Conservation (phyloP, 2,329 filamentous ascomycete species). For the Didymella exigua region DNA sequence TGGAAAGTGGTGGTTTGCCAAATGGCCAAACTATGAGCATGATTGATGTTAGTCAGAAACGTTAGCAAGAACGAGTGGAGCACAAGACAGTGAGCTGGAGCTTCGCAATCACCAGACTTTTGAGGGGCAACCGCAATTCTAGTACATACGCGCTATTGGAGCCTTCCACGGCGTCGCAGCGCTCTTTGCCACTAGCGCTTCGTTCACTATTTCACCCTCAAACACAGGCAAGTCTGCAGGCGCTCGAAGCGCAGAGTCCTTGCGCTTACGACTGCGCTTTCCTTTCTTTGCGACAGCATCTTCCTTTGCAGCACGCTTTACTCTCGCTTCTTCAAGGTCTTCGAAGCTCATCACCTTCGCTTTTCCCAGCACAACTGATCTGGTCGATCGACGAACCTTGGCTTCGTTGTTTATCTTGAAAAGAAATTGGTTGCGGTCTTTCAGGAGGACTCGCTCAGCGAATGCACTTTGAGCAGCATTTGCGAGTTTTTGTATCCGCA, state of each 20-base stretch:
- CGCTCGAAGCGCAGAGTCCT: conserved; percentile 7
- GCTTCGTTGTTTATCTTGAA: conserved; percentile 17
- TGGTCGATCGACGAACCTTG: conserved; percentile 30
- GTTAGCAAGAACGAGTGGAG: too few relatives aligned
- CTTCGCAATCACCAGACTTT: too few relatives aligned
- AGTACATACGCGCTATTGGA: background rate
- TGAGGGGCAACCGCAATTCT: too few relatives aligned
- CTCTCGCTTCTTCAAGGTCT: conserved; percentile 25
- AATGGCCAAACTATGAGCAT: conserved; percentile 8
- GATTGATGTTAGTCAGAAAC: conserved; percentile 11
- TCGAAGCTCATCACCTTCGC: conserved; percentile 34
- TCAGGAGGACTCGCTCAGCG: background rate
- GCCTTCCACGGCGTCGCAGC: background rate
- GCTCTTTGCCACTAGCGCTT: background rate
- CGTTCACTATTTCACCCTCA: background rate
- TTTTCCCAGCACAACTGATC: conserved; percentile 28
- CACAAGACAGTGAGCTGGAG: too few relatives aligned
- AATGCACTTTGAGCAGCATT: background rate
- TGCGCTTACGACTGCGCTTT: conserved; percentile 11
- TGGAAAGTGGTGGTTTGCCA: conserved; percentile 20
- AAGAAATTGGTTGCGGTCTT: background rate
- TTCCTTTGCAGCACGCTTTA: conserved; percentile 26
- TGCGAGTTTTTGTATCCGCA: background rate
- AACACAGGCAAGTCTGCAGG: background rate
- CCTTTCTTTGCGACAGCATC: conserved; percentile 8